Evolutionary conservation across 495 filamentous ascomycete genomes (phyloP).

Genomic region (Clavariopsis aquatica): DNA sequence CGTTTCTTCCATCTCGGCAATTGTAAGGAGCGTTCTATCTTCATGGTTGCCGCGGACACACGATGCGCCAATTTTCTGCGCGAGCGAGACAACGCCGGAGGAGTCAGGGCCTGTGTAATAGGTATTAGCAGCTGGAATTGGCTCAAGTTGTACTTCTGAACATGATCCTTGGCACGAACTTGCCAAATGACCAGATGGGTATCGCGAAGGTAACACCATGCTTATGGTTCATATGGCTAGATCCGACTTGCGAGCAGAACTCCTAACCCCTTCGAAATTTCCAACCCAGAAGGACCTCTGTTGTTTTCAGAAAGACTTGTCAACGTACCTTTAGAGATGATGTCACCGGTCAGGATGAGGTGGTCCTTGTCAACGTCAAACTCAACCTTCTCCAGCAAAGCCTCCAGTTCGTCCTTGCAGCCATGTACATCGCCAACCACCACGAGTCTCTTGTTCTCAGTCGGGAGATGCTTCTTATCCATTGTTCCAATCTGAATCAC

Average conservation of each 20-base stretch:
- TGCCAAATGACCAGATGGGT: too few relatives aligned
- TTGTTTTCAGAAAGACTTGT: too few relatives aligned
- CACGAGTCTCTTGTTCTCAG: constrained; percentile 54
- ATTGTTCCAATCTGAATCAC: constrained; percentile 53
- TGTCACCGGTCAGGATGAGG: constrained; percentile 78
- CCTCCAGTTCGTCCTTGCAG: constrained; percentile 64
- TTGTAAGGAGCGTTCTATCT: constrained; percentile 67
- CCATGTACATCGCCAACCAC: constrained; percentile 92
- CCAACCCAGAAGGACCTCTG: too few relatives aligned
- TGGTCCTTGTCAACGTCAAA: constrained; percentile 70
- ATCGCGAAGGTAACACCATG: too few relatives aligned
- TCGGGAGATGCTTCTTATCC: constrained; percentile 40
- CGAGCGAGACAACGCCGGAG: constrained; percentile 72
- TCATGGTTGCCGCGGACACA: constrained; percentile 94
- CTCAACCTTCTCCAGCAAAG: constrained; percentile 65
- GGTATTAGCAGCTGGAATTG: neutral
- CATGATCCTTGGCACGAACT: too few relatives aligned
- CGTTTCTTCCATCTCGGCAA: constrained; percentile 40
- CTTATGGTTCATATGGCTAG: too few relatives aligned
- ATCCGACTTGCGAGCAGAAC: too few relatives aligned
- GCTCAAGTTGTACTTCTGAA: too few relatives aligned
- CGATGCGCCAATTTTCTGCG: constrained; percentile 66
- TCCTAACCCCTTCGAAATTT: too few relatives aligned
- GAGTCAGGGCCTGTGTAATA: constrained; percentile 66
- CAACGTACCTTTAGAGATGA: constrained; percentile 71